A percentile compares a stretch with the other conserved stretches of the same genome.
Conservation (phyloP, 2,329 filamentous ascomycete genomes). For the Alternaria arborescens region DNA sequence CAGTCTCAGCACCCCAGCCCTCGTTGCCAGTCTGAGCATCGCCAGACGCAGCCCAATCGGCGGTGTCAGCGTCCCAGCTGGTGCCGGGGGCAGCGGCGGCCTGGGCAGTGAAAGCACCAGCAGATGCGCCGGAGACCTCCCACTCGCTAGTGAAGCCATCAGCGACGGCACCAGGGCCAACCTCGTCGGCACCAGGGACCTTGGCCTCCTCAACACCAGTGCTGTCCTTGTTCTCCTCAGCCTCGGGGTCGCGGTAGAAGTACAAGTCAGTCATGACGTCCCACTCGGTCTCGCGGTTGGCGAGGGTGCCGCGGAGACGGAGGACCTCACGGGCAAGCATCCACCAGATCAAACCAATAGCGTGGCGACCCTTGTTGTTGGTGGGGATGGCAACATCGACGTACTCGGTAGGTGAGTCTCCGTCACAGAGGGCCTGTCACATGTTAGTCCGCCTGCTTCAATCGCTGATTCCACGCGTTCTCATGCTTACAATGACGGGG, state of each 20-base stretch:
- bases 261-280: slow-evolving; percentile 99
- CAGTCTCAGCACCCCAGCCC: slow-evolving; percentile 59
- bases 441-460: slow-evolving; percentile 14
- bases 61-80: slow-evolving; percentile 70
- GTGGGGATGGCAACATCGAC: slow-evolving; percentile 99
- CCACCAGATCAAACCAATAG: slow-evolving; percentile 99
- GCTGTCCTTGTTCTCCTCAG: slow-evolving; percentile 97
- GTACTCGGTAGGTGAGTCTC: slow-evolving; percentile 99
- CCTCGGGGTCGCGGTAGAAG: slow-evolving; percentile 99
- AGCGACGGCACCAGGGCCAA: slow-evolving; percentile 79
- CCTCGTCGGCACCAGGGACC: slow-evolving; percentile 84
- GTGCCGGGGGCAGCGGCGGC: slow-evolving; percentile 70
- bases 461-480: neutral
- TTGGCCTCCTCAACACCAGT: slow-evolving; percentile 84
- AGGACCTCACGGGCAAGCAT: slow-evolving; percentile 99
- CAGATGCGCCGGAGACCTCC: slow-evolving; percentile 75
- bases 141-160: slow-evolving; percentile 83
- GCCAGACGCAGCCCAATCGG: slow-evolving; percentile 73
- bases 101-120: slow-evolving; percentile 66
- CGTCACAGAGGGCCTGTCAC: slow-evolving; percentile 85
- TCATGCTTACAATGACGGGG: slow-evolving; percentile 76
- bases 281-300: slow-evolving; percentile 95
- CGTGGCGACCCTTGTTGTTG: slow-evolving; percentile 99
- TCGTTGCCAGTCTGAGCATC: slow-evolving; percentile 57
- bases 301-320: slow-evolving; percentile 95